Evolutionary conservation across 164 flowering plant species (phyloP), one percentile per base, ranked within the genome.

Genomic region (Brasenia schreberi): DNA sequence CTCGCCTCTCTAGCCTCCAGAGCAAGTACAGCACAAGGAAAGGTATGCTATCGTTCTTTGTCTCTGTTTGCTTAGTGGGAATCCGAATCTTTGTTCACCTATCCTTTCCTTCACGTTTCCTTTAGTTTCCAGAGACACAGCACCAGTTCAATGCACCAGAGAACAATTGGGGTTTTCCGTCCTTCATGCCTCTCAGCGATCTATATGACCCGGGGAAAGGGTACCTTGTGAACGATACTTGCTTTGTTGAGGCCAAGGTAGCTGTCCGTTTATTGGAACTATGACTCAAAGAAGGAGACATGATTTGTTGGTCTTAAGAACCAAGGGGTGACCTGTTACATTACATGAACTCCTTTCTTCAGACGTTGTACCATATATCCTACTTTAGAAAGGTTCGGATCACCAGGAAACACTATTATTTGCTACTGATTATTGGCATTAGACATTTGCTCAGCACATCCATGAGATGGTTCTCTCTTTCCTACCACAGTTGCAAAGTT

Each of bases 81-180:
- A 9, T 11, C 7, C 27, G 27, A n/a, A 19, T 7, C n/a, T n/a
- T n/a, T n/a, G n/a, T n/a, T n/a, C n/a, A n/a, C n/a, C n/a, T n/a
- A n/a, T n/a, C n/a, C n/a, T n/a, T n/a, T n/a, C n/a, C n/a, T n/a
- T n/a, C n/a, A n/a, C n/a, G n/a, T n/a, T n/a, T n/a, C n/a, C n/a
- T n/a, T n/a, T n/a, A n/a, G n/a, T n/a, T n/a, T n/a, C n/a, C n/a
- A n/a, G n/a, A n/a, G n/a, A n/a, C n/a, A n/a, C n/a, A n/a, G n/a
- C 96, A 89, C 72, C 86, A 81, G 69, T 89, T 89, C 76, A 83
- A 78, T 81, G 79, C 82, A 18, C 74, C 84, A 33, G 93, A 85
- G 69, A 81, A 87, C 79, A 88, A 87, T 74, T 89, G 89, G 93
- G 92, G 96, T 67, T 89, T 89, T 73, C 83, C 89, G 52, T 79